phyloP scores from a whole-genome alignment of 2,329 filamentous ascomycete species.

The Penicillium verrucosum region DNA sequence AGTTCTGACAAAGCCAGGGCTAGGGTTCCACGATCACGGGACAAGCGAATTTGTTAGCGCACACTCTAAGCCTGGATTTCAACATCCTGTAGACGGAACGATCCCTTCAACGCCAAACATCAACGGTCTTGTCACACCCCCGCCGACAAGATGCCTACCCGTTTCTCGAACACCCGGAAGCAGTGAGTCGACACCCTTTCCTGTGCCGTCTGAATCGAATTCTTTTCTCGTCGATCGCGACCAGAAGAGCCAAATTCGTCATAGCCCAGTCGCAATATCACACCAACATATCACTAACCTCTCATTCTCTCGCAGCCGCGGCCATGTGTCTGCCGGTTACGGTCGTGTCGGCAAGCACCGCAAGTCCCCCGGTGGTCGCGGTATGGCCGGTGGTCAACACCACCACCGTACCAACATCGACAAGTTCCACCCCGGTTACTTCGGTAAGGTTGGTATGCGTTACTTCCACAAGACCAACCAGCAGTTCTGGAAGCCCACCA shows the following conservation, averaged over 20 bases:
- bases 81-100: constrained; percentile 33
- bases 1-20: constrained; percentile 12
- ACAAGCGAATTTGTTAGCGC: constrained; percentile 40
- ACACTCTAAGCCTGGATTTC: constrained; percentile 40
- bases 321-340: constrained; percentile 97
- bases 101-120: constrained; percentile 37
- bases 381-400: constrained; percentile 98
- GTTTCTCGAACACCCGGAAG: constrained; percentile 51
- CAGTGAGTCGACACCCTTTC: constrained; percentile 40
- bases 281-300: constrained; percentile 20
- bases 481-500: constrained; percentile 96
- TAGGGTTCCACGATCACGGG: constrained; percentile 35
- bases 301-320: constrained; percentile 61
- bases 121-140: constrained; percentile 41
- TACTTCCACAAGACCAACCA: constrained; percentile 96
- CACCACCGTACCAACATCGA: constrained; percentile 92
- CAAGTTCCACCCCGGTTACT: constrained; percentile 98
- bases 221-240: constrained; percentile 12
- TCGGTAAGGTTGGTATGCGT: constrained; percentile 93
- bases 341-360: constrained; percentile 99
- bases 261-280: constrained; percentile 13
- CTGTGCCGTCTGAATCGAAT: constrained; percentile 18
- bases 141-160: constrained; percentile 51
- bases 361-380: constrained; percentile 77
- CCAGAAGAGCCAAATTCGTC: constrained; percentile 17